These are phyloP conservation scores for Eudorina sp. DNA, from an alignment of 139 green algal genomes.

Conservation along the genomic window DNA sequence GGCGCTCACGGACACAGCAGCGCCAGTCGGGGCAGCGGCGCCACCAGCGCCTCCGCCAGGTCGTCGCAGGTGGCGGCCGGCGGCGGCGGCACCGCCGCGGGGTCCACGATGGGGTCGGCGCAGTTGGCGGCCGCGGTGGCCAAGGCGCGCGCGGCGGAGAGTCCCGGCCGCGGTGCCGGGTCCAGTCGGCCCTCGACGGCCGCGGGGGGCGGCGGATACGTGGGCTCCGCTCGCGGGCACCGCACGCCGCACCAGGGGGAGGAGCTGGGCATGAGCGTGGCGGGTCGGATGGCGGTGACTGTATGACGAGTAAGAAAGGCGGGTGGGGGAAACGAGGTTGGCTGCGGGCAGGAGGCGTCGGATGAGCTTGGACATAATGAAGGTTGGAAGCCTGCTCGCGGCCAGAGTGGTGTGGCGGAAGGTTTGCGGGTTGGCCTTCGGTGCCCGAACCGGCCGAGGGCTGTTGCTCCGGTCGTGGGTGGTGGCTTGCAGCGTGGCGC, in stretches of 20 bases:
- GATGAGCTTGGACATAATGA: too few species aligned
- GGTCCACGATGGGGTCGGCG: background rate
- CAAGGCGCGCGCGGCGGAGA: background rate
- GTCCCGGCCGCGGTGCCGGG: background rate
- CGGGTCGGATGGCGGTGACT: constrained; percentile 22
- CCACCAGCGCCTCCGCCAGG: background rate
- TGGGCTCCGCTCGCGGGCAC: background rate
- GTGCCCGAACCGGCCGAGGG: too few species aligned
- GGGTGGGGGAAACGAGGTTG: too few species aligned
- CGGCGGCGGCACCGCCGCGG: background rate
- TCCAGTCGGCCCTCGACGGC: constrained; percentile 23
- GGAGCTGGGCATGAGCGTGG: constrained; percentile 6
- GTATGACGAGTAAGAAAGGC: too few species aligned
- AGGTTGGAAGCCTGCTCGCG: too few species aligned
- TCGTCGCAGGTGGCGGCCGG: background rate
- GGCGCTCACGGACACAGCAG: background rate
- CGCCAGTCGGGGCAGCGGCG: background rate
- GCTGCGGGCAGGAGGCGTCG: too few species aligned
- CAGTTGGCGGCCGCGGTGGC: background rate
- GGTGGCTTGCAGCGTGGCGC: too few species aligned
- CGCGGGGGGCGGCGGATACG: background rate
- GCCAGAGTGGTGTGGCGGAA: too few species aligned
- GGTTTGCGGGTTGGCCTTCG: too few species aligned
- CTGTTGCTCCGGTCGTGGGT: too few species aligned
- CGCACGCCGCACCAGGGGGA: constrained; percentile 11